Base-by-base conservation (phyloP, 129 eudicot genomes). In the Cynara cardunculus region DNA sequence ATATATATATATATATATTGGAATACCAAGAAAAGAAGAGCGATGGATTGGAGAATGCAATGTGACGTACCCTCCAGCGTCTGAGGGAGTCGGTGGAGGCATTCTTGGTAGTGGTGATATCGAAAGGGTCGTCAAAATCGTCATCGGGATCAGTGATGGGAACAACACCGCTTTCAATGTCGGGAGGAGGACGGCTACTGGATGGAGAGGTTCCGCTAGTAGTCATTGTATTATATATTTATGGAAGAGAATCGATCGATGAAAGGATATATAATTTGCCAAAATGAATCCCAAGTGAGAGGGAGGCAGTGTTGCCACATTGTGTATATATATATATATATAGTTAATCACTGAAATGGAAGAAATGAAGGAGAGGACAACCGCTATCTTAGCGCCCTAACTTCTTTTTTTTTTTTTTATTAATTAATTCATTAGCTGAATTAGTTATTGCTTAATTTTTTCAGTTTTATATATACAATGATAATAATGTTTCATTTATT, bases 11-110 rank as follows among this genome's bases (percentile, higher is more conserved):
- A 27, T 0, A 71, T 26, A 44, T 14, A 13, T 13, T 46, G 6
- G 59, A 14, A 46, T 6, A 46, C n/a, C n/a, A n/a, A 35, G 7
- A 46, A 44, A 14, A 2, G 12, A 41, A 41, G 53, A 41, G 16
- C 13, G 53, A 41, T 41, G 16, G 53, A 41, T 9, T 41, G 53
- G 53, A 41, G 11, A 10, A 39, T 39, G 16, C 5, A 7, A 35
- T 35, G 10, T 37, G 3, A 41, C 53, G 53, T 87, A 94, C 99
- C 96, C 99, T 87, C 99, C 99, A 94, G 16, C 99, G 91, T 73
- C 74, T 85, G 80, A 94, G 99, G 8, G 86, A 26, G 1, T 88
- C 80, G 37, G 80, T 82, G 30, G 99, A 84, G 0, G 97, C 99
- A 76, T 92, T 90, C 39, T 94, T 94, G 66, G 97, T 94, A 62